These are phyloP conservation scores for Solanum dulcamara DNA, from an alignment of 257 asterid genomes.

Conservation along the genomic window DNA sequence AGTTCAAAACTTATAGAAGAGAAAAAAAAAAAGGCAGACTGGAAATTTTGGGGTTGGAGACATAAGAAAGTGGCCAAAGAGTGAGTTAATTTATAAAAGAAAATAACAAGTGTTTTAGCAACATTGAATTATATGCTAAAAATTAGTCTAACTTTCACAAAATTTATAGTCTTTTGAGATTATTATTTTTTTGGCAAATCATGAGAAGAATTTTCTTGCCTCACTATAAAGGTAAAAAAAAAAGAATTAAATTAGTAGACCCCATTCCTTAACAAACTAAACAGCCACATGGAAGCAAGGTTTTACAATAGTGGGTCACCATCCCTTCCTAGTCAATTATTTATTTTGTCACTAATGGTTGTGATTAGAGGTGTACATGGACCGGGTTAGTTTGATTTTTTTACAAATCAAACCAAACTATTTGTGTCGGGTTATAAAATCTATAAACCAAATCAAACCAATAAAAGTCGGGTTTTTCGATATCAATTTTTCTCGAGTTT, in stretches of 20 bases:
- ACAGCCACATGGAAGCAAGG: background rate
- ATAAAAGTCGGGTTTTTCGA: too few species aligned
- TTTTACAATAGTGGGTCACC: background rate
- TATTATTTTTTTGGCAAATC: background rate
- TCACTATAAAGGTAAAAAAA: background rate
- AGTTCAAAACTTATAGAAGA: background rate
- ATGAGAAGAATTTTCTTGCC: background rate
- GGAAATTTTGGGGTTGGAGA: background rate
- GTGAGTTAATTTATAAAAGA: conserved; percentile 29
- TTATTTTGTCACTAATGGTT: background rate
- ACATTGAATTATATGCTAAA: background rate
- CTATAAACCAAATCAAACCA: too few species aligned
- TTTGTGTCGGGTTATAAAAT: too few species aligned
- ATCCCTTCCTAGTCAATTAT: background rate
- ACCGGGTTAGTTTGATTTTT: too few species aligned
- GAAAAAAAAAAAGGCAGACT: conserved; percentile 17
- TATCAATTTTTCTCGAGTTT: too few species aligned
- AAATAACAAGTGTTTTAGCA: conserved; percentile 11
- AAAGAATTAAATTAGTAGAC: background rate
- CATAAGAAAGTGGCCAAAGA: conserved; percentile 30
- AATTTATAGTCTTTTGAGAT: background rate
- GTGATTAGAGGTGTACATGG: too few species aligned
- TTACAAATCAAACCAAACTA: too few species aligned
- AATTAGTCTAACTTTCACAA: background rate
- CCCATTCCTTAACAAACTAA: background rate